Percentiles rank a stretch among this genome's conserved stretches.
phyloP scores from a whole-genome alignment of 306 rosid species.

The Rosa multiflora region DNA sequence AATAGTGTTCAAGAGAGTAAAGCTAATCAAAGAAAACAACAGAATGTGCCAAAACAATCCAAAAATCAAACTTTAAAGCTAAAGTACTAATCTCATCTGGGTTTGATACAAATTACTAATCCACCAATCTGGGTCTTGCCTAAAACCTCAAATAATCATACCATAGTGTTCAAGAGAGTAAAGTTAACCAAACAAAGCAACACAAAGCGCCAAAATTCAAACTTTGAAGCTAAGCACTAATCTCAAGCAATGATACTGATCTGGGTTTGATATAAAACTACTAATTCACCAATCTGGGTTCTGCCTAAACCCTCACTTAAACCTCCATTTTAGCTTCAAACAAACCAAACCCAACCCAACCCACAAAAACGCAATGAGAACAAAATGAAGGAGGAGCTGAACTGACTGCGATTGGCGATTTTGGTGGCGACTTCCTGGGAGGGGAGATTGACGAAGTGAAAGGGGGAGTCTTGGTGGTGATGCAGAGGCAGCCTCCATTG shows the following conservation, averaged over 20 bases:
- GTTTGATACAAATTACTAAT: not conserved
- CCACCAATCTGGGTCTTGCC: not conserved
- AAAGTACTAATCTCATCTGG: not conserved
- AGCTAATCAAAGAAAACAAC: not conserved
- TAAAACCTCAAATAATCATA: not conserved
- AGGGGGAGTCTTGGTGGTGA: conserved; percentile 86
- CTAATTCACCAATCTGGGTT: not conserved
- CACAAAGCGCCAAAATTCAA: conserved; percentile 3
- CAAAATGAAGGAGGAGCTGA: not conserved
- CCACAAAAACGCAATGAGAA: too few relatives aligned
- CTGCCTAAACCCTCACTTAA: not conserved
- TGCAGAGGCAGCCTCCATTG: conserved; percentile 78
- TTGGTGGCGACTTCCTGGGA: conserved; percentile 62
- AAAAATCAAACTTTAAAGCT: conserved; percentile 1
- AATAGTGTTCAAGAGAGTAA: not conserved
- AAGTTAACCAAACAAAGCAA: not conserved
- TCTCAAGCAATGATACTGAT: not conserved
- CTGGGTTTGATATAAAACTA: not conserved
- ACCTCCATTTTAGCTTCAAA: not conserved
- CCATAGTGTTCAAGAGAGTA: not conserved
- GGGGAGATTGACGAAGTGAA: conserved; percentile 83
- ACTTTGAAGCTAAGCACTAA: not conserved
- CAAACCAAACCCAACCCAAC: not conserved
- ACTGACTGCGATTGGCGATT: conserved; percentile 79
- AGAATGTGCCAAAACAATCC: not conserved